Conservation (phyloP, 2,329 filamentous ascomycete species). For the Tolypocladium inflatum region DNA sequence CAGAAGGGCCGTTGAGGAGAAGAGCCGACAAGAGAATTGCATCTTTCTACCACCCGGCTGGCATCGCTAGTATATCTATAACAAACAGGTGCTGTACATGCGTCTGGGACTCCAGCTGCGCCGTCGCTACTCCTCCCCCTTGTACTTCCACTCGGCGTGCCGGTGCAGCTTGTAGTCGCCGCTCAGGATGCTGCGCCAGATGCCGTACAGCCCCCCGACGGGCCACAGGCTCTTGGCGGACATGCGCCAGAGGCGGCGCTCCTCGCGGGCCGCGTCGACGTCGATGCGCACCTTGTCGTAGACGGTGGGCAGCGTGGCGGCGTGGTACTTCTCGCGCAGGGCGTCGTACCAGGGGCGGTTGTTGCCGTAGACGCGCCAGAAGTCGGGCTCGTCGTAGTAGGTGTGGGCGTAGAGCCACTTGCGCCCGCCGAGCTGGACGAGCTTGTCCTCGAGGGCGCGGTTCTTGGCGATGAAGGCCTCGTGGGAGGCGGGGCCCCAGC, state of each 20-base stretch:
- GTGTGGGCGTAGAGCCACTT: conserved; percentile 87
- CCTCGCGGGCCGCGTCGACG: conserved; percentile 31
- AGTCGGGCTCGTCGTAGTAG: conserved; percentile 67
- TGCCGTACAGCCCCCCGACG: conserved; percentile 48
- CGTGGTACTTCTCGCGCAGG: conserved; percentile 53
- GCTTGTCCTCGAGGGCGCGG: conserved; percentile 59
- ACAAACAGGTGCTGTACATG: neutral
- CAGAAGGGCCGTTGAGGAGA: neutral
- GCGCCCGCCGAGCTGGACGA: conserved; percentile 60
- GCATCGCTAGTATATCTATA: neutral
- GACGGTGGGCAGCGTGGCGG: conserved; percentile 52
- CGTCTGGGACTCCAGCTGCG: neutral
- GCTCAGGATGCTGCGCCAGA: conserved; percentile 49
- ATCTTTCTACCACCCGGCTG: neutral
- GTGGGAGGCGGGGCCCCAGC: conserved; percentile 52
- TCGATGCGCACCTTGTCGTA: conserved; percentile 61
- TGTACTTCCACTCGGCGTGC: conserved; percentile 44
- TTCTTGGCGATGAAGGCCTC: conserved; percentile 60
- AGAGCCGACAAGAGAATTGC: neutral
- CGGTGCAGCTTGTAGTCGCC: conserved; percentile 46
- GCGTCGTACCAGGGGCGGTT: conserved; percentile 49
- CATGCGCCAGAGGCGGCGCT: conserved; percentile 27
- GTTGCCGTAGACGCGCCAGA: conserved; percentile 55
- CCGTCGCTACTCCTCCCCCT: conserved; percentile 11
- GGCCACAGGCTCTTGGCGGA: conserved; percentile 42